These are phyloP conservation scores for Tricholomella constricta DNA, from an alignment of 768 basidiomycete genomes.

Conservation along the genomic window DNA sequence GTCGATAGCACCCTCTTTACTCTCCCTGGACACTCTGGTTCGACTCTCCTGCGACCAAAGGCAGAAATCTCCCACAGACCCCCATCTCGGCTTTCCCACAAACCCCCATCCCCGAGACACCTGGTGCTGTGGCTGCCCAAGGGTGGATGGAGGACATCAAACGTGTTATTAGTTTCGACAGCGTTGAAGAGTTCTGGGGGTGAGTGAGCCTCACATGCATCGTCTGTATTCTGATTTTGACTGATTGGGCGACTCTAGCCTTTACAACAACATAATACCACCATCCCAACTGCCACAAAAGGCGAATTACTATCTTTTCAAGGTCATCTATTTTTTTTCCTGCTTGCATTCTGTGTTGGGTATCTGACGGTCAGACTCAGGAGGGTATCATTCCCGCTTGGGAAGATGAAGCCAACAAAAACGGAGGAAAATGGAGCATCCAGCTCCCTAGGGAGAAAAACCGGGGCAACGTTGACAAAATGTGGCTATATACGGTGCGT, in stretches of 20 bases:
- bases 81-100: conserved; percentile 77
- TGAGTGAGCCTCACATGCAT: conserved; percentile 44
- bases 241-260: conserved; percentile 40
- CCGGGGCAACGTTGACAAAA: conserved; percentile 78
- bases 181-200: conserved; percentile 99
- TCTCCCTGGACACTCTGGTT: conserved; percentile 99
- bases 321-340: conserved; percentile 53
- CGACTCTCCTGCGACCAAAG: conserved; percentile 91
- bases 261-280: conserved; percentile 97
- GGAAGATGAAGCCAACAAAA: conserved; percentile 96
- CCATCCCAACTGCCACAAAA: conserved; percentile 92
- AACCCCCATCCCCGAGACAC: conserved; percentile 74
- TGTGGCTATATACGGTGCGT: conserved; percentile 95
- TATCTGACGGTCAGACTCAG: conserved; percentile 39
- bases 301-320: conserved; percentile 99
- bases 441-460: conserved; percentile 97
- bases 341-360: not conserved
- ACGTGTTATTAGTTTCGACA: conserved; percentile 92
- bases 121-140: conserved; percentile 70
- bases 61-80: conserved; percentile 84
- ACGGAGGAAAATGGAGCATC: conserved; percentile 98
- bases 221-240: conserved; percentile 4
- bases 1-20: conserved; percentile 82
- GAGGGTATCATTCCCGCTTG: conserved; percentile 96
- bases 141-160: conserved; percentile 99